phyloP scores from a whole-genome alignment of 2,329 filamentous ascomycete genomes.

The Ilyonectria robusta region DNA sequence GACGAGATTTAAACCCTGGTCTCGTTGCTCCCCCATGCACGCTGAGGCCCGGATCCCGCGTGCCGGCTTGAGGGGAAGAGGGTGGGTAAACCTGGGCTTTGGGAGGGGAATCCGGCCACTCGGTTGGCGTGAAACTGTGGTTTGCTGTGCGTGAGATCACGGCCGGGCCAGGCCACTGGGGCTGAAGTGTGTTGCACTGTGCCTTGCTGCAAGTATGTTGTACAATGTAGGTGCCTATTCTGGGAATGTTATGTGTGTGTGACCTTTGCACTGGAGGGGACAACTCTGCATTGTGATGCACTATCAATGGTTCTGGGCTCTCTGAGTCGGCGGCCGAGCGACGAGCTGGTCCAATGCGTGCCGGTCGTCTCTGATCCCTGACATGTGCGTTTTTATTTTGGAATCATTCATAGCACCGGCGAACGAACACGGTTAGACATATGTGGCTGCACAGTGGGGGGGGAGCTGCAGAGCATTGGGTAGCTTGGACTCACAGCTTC shows the following conservation, averaged over 20 bases:
- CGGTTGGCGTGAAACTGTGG: conserved; percentile 28
- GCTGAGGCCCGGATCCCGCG: conserved; percentile 34
- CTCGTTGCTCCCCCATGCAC: background rate
- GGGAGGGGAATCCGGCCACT: conserved; percentile 29
- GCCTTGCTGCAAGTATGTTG: conserved; percentile 7
- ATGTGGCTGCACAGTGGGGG: background rate
- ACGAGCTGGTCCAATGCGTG: conserved; percentile 9
- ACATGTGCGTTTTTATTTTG: background rate
- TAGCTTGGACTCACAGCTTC: background rate
- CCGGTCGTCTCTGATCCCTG: background rate
- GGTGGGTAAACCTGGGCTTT: conserved; percentile 26
- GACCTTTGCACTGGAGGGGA: too few relatives aligned
- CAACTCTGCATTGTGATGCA: conserved; percentile 5
- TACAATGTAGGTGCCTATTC: conserved; percentile 23
- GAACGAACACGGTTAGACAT: background rate
- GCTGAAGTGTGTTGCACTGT: conserved; percentile 2
- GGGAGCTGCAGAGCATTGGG: background rate
- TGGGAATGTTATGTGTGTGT: conserved; percentile 6
- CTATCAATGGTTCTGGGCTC: background rate
- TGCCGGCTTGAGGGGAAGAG: conserved; percentile 33
- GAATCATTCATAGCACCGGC: background rate
- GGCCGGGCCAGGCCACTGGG: conserved; percentile 7
- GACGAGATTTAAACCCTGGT: conserved; percentile 8
- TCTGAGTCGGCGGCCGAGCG: conserved; percentile 1
- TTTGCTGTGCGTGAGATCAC: conserved; percentile 20